Evolutionary conservation across 441 rosid species (phyloP).

Genomic region (Bruguiera hainesii): DNA sequence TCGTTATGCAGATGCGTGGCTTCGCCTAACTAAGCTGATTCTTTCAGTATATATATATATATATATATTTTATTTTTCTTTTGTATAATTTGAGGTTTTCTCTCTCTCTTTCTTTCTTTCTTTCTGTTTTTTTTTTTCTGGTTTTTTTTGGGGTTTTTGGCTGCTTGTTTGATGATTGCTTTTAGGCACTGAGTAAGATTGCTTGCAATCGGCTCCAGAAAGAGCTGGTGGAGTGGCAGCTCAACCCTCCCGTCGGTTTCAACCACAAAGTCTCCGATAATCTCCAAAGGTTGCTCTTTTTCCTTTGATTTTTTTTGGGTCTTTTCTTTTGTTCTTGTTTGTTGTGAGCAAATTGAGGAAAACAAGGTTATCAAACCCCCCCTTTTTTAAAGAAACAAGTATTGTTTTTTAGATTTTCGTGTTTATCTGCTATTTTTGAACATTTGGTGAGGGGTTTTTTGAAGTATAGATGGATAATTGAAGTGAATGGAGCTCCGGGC

Average conservation of each 20-base stretch:
- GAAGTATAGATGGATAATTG: constrained; percentile 80
- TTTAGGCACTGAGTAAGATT: constrained; percentile 88
- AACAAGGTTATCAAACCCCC: background rate
- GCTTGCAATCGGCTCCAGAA: constrained; percentile 94
- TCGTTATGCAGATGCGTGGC: too few species aligned
- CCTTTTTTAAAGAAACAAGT: background rate
- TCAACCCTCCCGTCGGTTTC: constrained; percentile 87
- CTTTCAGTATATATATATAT: too few species aligned
- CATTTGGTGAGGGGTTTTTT: constrained; percentile 3
- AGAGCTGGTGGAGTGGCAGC: constrained; percentile 97
- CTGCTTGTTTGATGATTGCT: background rate
- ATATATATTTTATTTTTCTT: background rate
- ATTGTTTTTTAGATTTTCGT: background rate
- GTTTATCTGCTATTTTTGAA: background rate
- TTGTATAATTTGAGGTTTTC: background rate
- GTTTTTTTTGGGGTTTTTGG: background rate
- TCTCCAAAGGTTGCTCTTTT: constrained; percentile 63
- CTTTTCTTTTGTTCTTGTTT: background rate
- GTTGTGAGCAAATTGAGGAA: background rate
- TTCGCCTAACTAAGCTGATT: too few species aligned
- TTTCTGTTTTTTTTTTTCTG: background rate
- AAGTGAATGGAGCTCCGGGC: constrained; percentile 91
- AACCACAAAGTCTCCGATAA: constrained; percentile 92
- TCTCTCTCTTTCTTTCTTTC: background rate
- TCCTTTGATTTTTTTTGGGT: background rate